Evolutionary conservation across 2,329 filamentous ascomycete species (phyloP).

Genomic region (Domatiomyces globalis): DNA sequence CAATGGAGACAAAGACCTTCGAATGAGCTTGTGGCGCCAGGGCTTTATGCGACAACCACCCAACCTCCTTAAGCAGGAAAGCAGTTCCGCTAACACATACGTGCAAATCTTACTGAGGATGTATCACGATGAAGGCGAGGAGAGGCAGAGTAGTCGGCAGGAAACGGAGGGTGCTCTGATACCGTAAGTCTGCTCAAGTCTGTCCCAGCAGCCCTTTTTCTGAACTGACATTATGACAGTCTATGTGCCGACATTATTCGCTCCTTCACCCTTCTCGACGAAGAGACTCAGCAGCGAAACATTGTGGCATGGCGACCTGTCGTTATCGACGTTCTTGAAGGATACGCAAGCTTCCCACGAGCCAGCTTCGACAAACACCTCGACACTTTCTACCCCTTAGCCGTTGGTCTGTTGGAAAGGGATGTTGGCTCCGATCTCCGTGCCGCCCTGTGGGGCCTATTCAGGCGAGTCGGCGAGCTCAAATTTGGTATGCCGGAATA

Average conservation of each 20-base stretch:
- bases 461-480: slow-evolving; percentile 72
- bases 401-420: slow-evolving; percentile 66
- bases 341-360: slow-evolving; percentile 70
- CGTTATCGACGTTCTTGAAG: slow-evolving; percentile 90
- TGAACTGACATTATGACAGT: slow-evolving; percentile 19
- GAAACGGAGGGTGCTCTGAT: slow-evolving; percentile 87
- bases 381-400: slow-evolving; percentile 69
- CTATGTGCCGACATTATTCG: slow-evolving; percentile 89
- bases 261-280: slow-evolving; percentile 72
- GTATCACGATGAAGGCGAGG: slow-evolving; percentile 80
- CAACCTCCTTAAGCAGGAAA: slow-evolving; percentile 94
- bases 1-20: slow-evolving; percentile 91
- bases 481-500: slow-evolving; percentile 34
- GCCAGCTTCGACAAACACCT: slow-evolving; percentile 69
- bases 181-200: slow-evolving; percentile 39
- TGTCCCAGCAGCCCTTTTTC: not conserved
- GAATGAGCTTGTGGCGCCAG: slow-evolving; percentile 87
- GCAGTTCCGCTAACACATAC: slow-evolving; percentile 82
- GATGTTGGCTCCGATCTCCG: slow-evolving; percentile 72
- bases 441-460: slow-evolving; percentile 58
- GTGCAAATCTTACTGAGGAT: slow-evolving; percentile 92
- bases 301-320: slow-evolving; percentile 95
- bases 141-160: slow-evolving; percentile 61
- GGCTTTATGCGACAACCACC: slow-evolving; percentile 99
- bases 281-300: slow-evolving; percentile 93